Evolutionary conservation across 1,284 basidiomycete genomes (phyloP).

Genomic region (Sutorius eximius): DNA sequence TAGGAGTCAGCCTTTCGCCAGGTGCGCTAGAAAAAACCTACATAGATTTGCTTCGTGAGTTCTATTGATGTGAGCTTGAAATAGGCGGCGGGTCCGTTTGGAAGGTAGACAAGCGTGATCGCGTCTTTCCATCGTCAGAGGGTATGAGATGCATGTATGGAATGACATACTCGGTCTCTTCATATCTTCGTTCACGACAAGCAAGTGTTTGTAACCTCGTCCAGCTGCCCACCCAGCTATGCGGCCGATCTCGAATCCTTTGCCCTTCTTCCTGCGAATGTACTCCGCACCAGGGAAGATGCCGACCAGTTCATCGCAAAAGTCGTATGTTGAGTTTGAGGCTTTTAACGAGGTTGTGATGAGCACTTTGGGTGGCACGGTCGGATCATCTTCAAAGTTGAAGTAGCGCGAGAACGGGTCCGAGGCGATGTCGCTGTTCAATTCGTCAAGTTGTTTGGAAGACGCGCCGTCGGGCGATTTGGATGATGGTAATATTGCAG

Average conservation of each 20-base stretch:
- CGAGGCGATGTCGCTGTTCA: conserved; percentile 64
- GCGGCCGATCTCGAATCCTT: conserved; percentile 90
- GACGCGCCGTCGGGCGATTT: conserved; percentile 35
- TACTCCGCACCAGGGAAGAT: conserved; percentile 96
- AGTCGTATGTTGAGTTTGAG: conserved; percentile 80
- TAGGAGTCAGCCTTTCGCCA: conserved; percentile 11
- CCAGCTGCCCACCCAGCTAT: conserved; percentile 94
- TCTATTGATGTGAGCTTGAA: conserved; percentile 93
- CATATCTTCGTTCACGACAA: conserved; percentile 94
- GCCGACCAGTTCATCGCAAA: conserved; percentile 88
- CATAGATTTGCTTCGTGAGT: conserved; percentile 84
- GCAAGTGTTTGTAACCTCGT: conserved; percentile 83
- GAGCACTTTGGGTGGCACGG: conserved; percentile 78
- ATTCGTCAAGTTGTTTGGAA: conserved; percentile 51
- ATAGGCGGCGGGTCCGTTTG: conserved; percentile 92
- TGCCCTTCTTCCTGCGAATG: conserved; percentile 86
- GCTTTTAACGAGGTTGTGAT: conserved; percentile 91
- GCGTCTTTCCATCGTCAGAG: conserved; percentile 56
- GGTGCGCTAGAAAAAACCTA: conserved; percentile 39
- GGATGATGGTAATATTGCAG: conserved; percentile 66
- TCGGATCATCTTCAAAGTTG: conserved; percentile 61
- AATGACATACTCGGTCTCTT: conserved; percentile 77
- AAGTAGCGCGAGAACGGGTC: conserved; percentile 77
- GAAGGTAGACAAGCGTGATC: conserved; percentile 89
- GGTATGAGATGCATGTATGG: conserved; percentile 2